These are phyloP conservation scores for Lolium perenne DNA, from an alignment of 176 grass and related monocot species.

Conservation along the genomic window DNA sequence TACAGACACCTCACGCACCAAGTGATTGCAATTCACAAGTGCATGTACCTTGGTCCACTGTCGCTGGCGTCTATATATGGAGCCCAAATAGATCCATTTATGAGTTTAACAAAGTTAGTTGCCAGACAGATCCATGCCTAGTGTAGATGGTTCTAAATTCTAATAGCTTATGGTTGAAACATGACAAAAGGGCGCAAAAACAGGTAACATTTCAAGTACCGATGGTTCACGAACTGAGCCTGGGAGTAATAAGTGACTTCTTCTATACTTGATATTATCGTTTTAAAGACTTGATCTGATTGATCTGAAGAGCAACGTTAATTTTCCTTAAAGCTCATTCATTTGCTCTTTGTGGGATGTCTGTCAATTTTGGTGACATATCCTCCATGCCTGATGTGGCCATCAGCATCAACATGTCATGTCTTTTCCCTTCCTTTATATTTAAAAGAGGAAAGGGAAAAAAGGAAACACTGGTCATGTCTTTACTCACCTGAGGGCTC, in stretches of 20 bases:
- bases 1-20: not conserved
- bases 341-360: not conserved
- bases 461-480: not conserved
- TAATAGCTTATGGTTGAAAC: slow-evolving; percentile 4
- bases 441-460: not conserved
- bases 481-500: slow-evolving; percentile 37
- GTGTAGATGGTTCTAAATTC: slow-evolving; percentile 26
- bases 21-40: not conserved
- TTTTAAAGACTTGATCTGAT: not conserved
- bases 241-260: not conserved
- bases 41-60: slow-evolving; percentile 20
- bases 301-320: not conserved
- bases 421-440: not conserved
- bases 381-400: not conserved
- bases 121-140: slow-evolving; percentile 22
- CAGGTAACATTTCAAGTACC: not conserved
- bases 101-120: slow-evolving; percentile 37
- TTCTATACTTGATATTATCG: not conserved
- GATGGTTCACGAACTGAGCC: not conserved
- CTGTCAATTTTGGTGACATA: not conserved
- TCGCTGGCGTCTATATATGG: slow-evolving; percentile 16
- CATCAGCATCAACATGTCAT: slow-evolving; percentile 1
- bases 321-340: not conserved
- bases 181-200: not conserved
- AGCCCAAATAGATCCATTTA: not conserved